Conservation (phyloP, 1,139 yeast species). For the Hyphopichia wangnamkhiaoensis region DNA sequence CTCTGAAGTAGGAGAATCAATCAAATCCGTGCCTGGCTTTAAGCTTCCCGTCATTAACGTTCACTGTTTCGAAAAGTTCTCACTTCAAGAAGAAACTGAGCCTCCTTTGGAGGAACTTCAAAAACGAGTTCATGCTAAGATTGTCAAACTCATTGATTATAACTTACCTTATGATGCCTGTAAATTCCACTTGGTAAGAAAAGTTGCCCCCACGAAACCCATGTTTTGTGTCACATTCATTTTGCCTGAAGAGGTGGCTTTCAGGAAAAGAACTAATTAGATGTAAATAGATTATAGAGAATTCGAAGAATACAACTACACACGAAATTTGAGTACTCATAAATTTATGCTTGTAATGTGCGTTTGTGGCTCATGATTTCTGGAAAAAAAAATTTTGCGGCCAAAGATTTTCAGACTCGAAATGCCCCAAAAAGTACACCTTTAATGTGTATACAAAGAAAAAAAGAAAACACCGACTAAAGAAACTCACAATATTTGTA, state of each 20-base stretch:
- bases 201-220: conserved; percentile 94
- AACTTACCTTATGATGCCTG: conserved; percentile 50
- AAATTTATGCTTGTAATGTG: too few species aligned
- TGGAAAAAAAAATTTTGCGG: too few species aligned
- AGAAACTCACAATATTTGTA: too few species aligned
- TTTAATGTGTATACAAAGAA: too few species aligned
- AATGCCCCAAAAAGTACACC: too few species aligned
- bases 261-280: conserved; percentile 20
- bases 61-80: conserved; percentile 90
- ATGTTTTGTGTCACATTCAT: conserved; percentile 88
- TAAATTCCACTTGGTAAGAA: conserved; percentile 79
- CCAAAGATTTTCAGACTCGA: too few species aligned
- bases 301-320: background rate
- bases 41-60: conserved; percentile 78
- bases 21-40: conserved; percentile 42
- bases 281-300: background rate
- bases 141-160: conserved; percentile 53
- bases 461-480: too few species aligned
- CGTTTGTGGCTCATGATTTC: too few species aligned
- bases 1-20: conserved; percentile 33
- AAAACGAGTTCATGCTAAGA: conserved; percentile 58
- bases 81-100: conserved; percentile 62
- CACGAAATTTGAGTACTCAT: too few species aligned
- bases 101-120: conserved; percentile 68
- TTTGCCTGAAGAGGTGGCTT: conserved; percentile 80